These are phyloP conservation scores for Cavenderia fasciculata DNA, from an alignment of 78 protist species.

Conservation along the genomic window DNA sequence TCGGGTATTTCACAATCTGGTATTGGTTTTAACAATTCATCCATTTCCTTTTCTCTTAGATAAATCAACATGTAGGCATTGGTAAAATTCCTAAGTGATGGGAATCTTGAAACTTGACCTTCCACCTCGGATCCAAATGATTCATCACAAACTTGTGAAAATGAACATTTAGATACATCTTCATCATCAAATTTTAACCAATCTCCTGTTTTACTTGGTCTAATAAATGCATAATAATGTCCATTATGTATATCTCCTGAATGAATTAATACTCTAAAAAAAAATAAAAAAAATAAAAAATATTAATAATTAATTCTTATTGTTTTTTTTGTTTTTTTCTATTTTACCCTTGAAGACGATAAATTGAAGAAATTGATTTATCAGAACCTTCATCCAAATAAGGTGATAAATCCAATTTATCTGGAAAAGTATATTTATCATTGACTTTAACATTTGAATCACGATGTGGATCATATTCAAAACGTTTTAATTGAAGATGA, in stretches of 20 bases:
- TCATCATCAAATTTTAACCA: constrained; percentile 95
- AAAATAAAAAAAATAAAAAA: not conserved
- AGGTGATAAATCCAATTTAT: constrained; percentile 45
- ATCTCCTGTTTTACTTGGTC: constrained; percentile 77
- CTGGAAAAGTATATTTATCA: constrained; percentile 64
- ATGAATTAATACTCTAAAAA: constrained; percentile 95
- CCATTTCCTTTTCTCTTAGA: constrained; percentile 67
- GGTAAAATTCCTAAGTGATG: not conserved
- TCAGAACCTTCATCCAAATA: constrained; percentile 65
- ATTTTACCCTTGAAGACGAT: constrained; percentile 75
- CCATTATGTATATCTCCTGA: constrained; percentile 97
- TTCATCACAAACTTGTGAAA: constrained; percentile 83
- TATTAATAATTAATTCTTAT: not conserved
- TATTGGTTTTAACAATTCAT: constrained; percentile 39
- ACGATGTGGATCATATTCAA: constrained; percentile 92
- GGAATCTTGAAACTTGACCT: not conserved
- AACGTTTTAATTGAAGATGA: constrained; percentile 96
- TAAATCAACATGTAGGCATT: constrained; percentile 94
- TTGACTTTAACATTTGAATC: constrained; percentile 93
- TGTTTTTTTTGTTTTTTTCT: not conserved
- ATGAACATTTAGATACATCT: constrained; percentile 77
- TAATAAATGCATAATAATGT: constrained; percentile 95
- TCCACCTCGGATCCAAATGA: constrained; percentile 87
- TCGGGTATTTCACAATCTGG: constrained; percentile 38
- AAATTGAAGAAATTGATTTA: constrained; percentile 6